These are phyloP conservation scores for Glycine tomentella DNA, from an alignment of 306 rosid species.

Conservation along the genomic window DNA sequence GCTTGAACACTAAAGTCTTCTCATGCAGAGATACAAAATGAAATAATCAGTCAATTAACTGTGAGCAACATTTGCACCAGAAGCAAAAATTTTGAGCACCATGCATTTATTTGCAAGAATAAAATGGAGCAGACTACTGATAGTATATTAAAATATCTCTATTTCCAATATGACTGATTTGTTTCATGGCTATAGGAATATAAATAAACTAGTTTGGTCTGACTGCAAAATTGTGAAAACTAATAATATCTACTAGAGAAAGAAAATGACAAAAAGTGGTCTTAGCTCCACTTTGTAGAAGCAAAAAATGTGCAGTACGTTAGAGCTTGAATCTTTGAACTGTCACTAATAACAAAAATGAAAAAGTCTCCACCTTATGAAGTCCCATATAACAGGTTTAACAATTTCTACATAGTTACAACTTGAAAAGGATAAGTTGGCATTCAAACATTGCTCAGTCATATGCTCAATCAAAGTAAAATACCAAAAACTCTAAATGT, in stretches of 20 bases:
- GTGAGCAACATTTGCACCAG: slow-evolving; percentile 33
- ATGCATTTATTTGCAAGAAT: not conserved
- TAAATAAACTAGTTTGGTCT: slow-evolving; percentile 3
- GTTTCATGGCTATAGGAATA: slow-evolving; percentile 1
- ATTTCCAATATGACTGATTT: not conserved
- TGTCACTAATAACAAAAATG: slow-evolving; percentile 9
- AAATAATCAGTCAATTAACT: slow-evolving; percentile 48
- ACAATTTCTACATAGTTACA: slow-evolving; percentile 10
- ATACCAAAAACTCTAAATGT: slow-evolving; percentile 13
- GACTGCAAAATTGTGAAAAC: slow-evolving; percentile 11
- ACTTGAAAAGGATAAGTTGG: not conserved
- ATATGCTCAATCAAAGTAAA: slow-evolving; percentile 17
- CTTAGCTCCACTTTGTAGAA: not conserved
- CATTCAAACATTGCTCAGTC: not conserved
- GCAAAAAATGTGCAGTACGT: slow-evolving; percentile 4
- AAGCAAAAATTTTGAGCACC: slow-evolving; percentile 20
- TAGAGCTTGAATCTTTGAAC: slow-evolving; percentile 13
- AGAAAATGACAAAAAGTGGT: not conserved
- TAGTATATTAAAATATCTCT: not conserved
- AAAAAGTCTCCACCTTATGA: slow-evolving; percentile 6
- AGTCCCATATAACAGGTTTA: slow-evolving; percentile 16
- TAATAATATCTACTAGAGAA: not conserved
- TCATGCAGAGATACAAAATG: slow-evolving; percentile 42
- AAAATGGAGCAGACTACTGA: not conserved
- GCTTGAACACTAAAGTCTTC: slow-evolving; percentile 97